phyloP scores from a whole-genome alignment of 2,329 filamentous ascomycete genomes.

The Scedosporium boydii region DNA sequence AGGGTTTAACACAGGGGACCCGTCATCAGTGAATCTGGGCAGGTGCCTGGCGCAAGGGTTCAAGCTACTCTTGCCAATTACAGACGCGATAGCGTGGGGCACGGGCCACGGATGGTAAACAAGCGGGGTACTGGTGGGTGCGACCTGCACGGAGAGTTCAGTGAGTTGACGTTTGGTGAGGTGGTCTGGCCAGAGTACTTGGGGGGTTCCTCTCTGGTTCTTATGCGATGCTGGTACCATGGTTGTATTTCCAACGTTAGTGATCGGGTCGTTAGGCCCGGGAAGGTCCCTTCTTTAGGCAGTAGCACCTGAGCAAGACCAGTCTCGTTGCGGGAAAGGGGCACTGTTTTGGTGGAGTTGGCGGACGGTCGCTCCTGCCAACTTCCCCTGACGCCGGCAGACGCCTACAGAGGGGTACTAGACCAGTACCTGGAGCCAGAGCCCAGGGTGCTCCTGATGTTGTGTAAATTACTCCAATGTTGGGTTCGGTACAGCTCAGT shows the following conservation, averaged over 20 bases:
- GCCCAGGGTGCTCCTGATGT: not conserved
- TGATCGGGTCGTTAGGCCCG: not conserved
- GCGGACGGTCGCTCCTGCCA: not conserved
- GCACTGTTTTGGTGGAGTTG: not conserved
- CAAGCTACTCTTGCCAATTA: constrained; percentile 6
- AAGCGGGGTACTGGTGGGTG: constrained; percentile 6
- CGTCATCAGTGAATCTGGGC: constrained; percentile 1
- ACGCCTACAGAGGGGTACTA: not conserved
- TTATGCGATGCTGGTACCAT: not conserved
- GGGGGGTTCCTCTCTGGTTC: not conserved
- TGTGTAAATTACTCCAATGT: not conserved
- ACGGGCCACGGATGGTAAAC: constrained; percentile 6
- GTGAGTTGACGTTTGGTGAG: not conserved
- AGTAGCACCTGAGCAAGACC: not conserved
- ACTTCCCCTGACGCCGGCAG: not conserved
- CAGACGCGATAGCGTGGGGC: constrained; percentile 2
- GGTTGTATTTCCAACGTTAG: not conserved
- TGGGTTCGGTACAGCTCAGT: not conserved
- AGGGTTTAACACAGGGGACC: constrained; percentile 1
- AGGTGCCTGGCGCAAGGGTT: not conserved
- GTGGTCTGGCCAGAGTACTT: not conserved
- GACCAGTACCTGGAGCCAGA: not conserved
- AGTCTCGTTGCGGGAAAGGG: not conserved
- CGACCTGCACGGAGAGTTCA: not conserved
- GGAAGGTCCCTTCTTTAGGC: not conserved